A percentile compares a stretch with the other conserved stretches of the same genome.
These are phyloP conservation scores for Phytopythium kandeliae DNA, from an alignment of 352 stramenopile genomes.

Conservation along the genomic window DNA sequence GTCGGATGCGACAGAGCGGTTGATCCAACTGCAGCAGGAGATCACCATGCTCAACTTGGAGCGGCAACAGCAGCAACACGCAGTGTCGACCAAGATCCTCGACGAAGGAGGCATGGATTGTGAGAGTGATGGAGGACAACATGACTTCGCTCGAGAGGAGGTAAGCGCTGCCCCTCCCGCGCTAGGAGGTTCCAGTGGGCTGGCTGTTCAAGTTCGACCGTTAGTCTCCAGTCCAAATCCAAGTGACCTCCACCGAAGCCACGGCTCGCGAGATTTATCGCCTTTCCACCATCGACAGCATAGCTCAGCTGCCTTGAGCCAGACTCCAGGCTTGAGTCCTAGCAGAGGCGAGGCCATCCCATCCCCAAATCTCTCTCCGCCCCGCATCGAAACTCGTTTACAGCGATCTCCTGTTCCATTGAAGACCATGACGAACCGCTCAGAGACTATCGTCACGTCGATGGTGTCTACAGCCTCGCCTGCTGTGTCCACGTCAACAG, in stretches of 20 bases:
- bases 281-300: neutral
- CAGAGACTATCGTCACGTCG: neutral
- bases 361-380: neutral
- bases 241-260: neutral
- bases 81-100: neutral
- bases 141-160: no score
- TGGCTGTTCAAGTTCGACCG: neutral
- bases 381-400: neutral
- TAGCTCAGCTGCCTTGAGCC: neutral
- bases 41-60: conserved; percentile 78
- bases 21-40: conserved; percentile 76
- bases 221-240: neutral
- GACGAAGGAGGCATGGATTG: no score
- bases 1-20: conserved; percentile 69
- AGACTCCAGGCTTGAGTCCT: neutral
- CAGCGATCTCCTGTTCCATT: neutral
- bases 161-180: no score
- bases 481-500: neutral
- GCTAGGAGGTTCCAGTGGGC: neutral
- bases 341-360: neutral
- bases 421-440: neutral
- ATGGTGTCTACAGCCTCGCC: no score
- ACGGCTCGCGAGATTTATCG: neutral
- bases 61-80: conserved; percentile 8
- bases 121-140: no score